Evolutionary conservation across 2,329 filamentous ascomycete species (phyloP).

Genomic region (Colletotrichum tamarilloi): DNA sequence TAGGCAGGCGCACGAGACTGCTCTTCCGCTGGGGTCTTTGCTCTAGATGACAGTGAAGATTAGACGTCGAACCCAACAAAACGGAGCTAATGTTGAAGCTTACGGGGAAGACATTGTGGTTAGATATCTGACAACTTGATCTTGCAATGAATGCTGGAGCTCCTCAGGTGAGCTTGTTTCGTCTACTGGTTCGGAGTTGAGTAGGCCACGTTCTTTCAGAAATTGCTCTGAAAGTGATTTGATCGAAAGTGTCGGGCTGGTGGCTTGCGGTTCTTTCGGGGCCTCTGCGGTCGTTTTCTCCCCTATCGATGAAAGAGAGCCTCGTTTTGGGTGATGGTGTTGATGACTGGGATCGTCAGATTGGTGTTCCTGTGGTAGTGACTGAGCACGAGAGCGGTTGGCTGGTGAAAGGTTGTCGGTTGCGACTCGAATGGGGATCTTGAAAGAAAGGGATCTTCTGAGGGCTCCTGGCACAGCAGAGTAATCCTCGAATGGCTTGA

Average conservation of each 20-base stretch:
- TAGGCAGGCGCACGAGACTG: constrained; percentile 25
- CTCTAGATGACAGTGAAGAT: background rate
- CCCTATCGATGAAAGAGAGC: constrained; percentile 23
- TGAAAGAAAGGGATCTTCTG: constrained; percentile 34
- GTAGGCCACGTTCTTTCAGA: constrained; percentile 26
- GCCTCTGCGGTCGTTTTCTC: background rate
- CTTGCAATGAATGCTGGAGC: constrained; percentile 24
- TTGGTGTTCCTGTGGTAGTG: constrained; percentile 22
- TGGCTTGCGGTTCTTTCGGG: background rate
- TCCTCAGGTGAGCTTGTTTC: constrained; percentile 26
- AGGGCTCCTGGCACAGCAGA: constrained; percentile 23
- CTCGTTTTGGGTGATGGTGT: background rate
- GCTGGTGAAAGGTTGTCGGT: constrained; percentile 12
- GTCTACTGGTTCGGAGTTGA: constrained; percentile 22
- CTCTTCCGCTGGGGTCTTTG: constrained; percentile 21
- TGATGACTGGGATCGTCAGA: background rate
- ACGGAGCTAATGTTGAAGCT: background rate
- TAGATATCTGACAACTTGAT: constrained; percentile 29
- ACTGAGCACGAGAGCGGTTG: constrained; percentile 18
- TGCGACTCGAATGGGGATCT: constrained; percentile 25
- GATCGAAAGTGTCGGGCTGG: background rate
- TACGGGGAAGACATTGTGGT: constrained; percentile 34
- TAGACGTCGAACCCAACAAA: background rate
- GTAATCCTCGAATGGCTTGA: constrained; percentile 14
- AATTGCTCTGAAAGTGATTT: constrained; percentile 31